Conservation (phyloP, 352 stramenopile species). For the Pythium periplocum region DNA sequence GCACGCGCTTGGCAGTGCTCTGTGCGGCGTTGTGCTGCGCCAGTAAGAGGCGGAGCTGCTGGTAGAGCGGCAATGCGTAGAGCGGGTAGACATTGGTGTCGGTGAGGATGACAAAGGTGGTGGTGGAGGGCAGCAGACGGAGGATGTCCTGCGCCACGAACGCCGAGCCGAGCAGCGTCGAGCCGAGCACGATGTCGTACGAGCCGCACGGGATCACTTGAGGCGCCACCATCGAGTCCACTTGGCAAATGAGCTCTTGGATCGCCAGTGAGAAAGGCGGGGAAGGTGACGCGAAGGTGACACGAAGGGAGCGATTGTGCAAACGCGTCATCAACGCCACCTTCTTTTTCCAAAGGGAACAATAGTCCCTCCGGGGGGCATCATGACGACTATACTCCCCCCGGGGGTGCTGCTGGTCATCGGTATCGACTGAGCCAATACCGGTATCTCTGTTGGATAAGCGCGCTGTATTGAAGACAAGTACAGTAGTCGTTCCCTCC, state of each 20-base stretch:
- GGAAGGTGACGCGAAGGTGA: slow-evolving; percentile 8
- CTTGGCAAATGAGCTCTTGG: slow-evolving; percentile 1
- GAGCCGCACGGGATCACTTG: slow-evolving; percentile 52
- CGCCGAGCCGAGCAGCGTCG: slow-evolving; percentile 48
- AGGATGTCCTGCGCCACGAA: slow-evolving; percentile 66
- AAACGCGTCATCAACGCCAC: not conserved
- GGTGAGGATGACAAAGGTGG: slow-evolving; percentile 78
- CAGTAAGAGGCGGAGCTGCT: slow-evolving; percentile 30
- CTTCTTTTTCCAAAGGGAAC: too few species aligned
- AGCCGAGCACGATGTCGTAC: slow-evolving; percentile 80
- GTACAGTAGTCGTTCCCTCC: too few species aligned
- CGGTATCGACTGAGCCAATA: too few species aligned
- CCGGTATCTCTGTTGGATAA: too few species aligned
- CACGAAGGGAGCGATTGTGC: slow-evolving; percentile 4
- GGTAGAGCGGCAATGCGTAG: slow-evolving; percentile 57
- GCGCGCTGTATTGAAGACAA: too few species aligned
- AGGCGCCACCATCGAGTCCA: slow-evolving; percentile 2
- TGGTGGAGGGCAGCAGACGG: slow-evolving; percentile 38
- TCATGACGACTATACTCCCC: too few species aligned
- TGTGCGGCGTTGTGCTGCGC: slow-evolving; percentile 24
- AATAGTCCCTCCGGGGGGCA: too few species aligned
- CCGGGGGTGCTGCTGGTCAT: too few species aligned
- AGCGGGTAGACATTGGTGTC: slow-evolving; percentile 73
- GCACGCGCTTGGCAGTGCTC: slow-evolving; percentile 36
- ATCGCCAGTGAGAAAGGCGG: too few species aligned